Evolutionary conservation across 345 rosid species (phyloP), one percentile per base, ranked within the genome.

Genomic region (Clausena lansium): DNA sequence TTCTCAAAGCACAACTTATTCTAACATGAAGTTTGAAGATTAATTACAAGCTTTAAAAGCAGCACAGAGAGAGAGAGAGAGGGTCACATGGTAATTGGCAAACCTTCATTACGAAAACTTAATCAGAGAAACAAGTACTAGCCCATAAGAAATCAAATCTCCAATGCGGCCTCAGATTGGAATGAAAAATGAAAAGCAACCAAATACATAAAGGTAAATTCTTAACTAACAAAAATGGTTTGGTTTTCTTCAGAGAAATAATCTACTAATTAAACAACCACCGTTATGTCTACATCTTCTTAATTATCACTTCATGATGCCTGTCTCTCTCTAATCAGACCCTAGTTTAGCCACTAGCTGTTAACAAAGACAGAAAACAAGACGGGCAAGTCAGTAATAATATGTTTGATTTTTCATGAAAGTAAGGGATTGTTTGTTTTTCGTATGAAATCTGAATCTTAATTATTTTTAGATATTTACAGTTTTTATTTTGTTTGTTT

Each of bases 341-440:
- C 39, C 68, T 6, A 67, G 75, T 65, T 69, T 71, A n/a, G 47
- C 67, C 38, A 73, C 6, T 58, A 73, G 60, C 84, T 84, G 76
- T 0, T 25, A 71, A 41, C 1, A 4, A 10, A 38, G 38, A 36
- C n/a, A 22, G 33, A 28, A 2, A 27, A 58, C n/a, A 67, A 38
- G 5, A 19, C 5, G 22, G 22, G 57, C 22, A 52, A 52, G 9
- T 63, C n/a, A 25, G 71, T 47, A 5, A 24, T 22, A 30, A 62
- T 1, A 11, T 27, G 57, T 5, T 24, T 27, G 3, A 20, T 52
- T 17, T 76, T 19, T 38, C 22, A 55, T 6, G 4, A 66, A 54
- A 66, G 35, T 11, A 73, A 15, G 11, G 9, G n/a, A n/a, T n/a
- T n/a, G n/a, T n/a, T n/a, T n/a, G n/a, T n/a, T n/a, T n/a, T n/a